Conservation (phyloP, 306 rosid genomes). For the Dalbergia cultrata region DNA sequence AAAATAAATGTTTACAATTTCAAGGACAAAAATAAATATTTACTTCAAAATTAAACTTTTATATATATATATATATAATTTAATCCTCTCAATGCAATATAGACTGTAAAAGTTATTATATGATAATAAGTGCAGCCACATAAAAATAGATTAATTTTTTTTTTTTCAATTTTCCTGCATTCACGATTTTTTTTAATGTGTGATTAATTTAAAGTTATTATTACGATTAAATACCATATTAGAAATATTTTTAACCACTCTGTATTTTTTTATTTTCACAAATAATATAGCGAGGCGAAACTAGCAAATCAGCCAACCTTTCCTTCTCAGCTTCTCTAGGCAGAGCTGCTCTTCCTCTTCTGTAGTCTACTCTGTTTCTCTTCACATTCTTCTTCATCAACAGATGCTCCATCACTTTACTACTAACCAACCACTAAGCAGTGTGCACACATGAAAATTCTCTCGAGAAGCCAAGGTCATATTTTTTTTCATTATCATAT, state of each 20-base stretch:
- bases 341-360: neutral
- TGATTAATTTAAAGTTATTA: neutral
- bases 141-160: too few relatives aligned
- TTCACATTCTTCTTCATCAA: neutral
- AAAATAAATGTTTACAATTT: too few relatives aligned
- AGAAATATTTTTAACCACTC: neutral
- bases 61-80: too few relatives aligned
- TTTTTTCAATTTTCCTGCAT: too few relatives aligned
- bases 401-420: neutral
- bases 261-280: neutral
- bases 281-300: neutral
- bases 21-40: too few relatives aligned
- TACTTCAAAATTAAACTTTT: too few relatives aligned
- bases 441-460: conserved; percentile 60
- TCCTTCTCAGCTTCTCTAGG: neutral
- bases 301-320: too few relatives aligned
- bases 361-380: conserved; percentile 7
- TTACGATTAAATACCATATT: neutral
- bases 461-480: conserved; percentile 63
- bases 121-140: too few relatives aligned
- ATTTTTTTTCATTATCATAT: neutral
- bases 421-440: neutral
- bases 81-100: too few relatives aligned
- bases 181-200: too few relatives aligned
- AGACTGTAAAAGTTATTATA: too few relatives aligned